phyloP scores from a whole-genome alignment of 176 grass and related monocot genomes.

The Echinochloa phyllopogon region DNA sequence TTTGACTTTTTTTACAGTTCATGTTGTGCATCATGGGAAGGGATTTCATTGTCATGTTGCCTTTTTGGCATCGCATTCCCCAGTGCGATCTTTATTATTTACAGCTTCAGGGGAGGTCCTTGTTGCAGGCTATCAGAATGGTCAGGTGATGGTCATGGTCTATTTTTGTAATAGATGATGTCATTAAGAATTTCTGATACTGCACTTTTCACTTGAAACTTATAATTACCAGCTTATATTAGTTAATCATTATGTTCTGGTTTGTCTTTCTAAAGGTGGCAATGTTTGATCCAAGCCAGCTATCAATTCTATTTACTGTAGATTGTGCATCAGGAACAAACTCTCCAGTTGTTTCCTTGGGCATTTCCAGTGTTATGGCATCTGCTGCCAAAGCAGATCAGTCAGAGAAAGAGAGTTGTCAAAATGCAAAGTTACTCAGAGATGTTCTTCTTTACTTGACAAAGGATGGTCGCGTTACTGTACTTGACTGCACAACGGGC shows the following conservation, averaged over 20 bases:
- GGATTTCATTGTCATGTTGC: conserved; percentile 82
- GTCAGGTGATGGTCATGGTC: conserved; percentile 83
- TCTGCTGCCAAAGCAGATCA: conserved; percentile 44
- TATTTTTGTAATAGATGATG: conserved; percentile 10
- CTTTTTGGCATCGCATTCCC: conserved; percentile 60
- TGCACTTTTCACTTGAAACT: conserved; percentile 27
- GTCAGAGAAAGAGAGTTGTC: conserved; percentile 43
- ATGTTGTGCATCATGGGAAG: conserved; percentile 69
- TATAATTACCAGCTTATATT: conserved; percentile 27
- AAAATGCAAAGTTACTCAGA: conserved; percentile 44
- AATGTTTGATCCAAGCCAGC: conserved; percentile 70
- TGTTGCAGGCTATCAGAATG: conserved; percentile 78
- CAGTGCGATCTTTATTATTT: conserved; percentile 58
- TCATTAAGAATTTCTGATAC: conserved; percentile 28
- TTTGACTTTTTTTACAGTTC: conserved; percentile 52
- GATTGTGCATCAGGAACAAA: conserved; percentile 76
- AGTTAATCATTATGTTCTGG: conserved; percentile 38
- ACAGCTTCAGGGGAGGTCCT: conserved; percentile 59
- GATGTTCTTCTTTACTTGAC: conserved; percentile 73
- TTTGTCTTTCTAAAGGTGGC: conserved; percentile 67
- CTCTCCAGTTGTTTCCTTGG: conserved; percentile 69
- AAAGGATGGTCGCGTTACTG: conserved; percentile 66
- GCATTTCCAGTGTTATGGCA: conserved; percentile 30
- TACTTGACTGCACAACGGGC: conserved; percentile 62
- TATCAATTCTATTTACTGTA: conserved; percentile 66